phyloP scores from a whole-genome alignment of 2,329 filamentous ascomycete genomes.

The Fulvia fulva region DNA sequence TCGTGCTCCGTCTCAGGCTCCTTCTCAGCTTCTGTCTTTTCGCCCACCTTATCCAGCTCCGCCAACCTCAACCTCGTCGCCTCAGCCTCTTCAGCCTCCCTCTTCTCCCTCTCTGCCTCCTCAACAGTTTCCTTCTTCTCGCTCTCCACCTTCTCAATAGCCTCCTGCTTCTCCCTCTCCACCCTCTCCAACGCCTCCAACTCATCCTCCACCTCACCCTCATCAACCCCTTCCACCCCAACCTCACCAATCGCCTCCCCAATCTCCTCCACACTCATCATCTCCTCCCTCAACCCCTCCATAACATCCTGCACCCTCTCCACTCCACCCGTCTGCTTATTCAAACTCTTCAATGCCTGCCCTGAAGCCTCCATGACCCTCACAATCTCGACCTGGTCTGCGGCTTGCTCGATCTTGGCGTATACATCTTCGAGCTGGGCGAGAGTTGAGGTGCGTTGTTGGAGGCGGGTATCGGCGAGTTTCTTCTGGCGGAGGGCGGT shows the following conservation, averaged over 20 bases:
- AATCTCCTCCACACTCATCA: slow-evolving; percentile 78
- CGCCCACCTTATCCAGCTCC: slow-evolving; percentile 21
- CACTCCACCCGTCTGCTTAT: slow-evolving; percentile 71
- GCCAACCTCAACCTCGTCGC: slow-evolving; percentile 38
- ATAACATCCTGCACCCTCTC: slow-evolving; percentile 73
- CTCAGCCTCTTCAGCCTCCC: slow-evolving; percentile 54
- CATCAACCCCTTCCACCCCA: slow-evolving; percentile 57
- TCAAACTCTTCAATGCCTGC: slow-evolving; percentile 66
- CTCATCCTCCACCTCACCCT: slow-evolving; percentile 63
- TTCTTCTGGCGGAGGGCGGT: slow-evolving; percentile 80
- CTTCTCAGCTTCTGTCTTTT: not conserved
- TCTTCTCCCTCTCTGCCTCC: slow-evolving; percentile 38
- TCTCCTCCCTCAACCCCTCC: slow-evolving; percentile 70
- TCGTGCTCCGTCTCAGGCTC: not conserved
- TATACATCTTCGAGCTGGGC: slow-evolving; percentile 80
- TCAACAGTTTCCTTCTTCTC: slow-evolving; percentile 55
- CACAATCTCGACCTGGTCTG: slow-evolving; percentile 78
- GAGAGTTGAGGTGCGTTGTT: slow-evolving; percentile 68
- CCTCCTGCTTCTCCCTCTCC: slow-evolving; percentile 48
- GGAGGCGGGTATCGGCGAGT: slow-evolving; percentile 68
- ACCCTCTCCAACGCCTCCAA: slow-evolving; percentile 71
- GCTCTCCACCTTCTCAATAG: slow-evolving; percentile 33
- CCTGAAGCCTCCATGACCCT: slow-evolving; percentile 76
- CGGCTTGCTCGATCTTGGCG: slow-evolving; percentile 77
- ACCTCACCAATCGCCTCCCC: slow-evolving; percentile 68